Percentiles rank a stretch among this genome's conserved stretches.
Conservation (phyloP, 2,329 filamentous ascomycete genomes). For the Diaporthe citrichinensis region DNA sequence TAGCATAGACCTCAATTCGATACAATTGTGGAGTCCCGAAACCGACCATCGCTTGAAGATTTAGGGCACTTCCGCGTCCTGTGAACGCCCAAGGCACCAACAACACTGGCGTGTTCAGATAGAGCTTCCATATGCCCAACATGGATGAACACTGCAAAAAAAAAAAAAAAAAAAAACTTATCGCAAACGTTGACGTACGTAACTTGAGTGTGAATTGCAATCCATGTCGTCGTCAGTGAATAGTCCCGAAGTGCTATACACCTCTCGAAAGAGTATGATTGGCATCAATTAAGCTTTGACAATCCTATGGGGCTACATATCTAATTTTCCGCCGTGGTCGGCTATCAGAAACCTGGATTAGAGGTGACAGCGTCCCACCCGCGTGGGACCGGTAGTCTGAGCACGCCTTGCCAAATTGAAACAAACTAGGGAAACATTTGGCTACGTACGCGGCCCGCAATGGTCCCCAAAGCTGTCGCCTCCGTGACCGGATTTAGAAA, state of each 20-base stretch:
- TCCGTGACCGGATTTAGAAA: conserved; percentile 14
- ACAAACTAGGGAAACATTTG: conserved; percentile 10
- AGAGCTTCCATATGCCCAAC: not conserved
- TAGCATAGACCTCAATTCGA: not conserved
- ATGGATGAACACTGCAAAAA: not conserved
- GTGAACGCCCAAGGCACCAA: not conserved
- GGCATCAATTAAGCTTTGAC: not conserved
- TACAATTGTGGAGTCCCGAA: not conserved
- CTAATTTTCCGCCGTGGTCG: conserved; percentile 1
- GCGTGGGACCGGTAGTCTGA: not conserved
- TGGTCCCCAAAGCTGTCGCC: not conserved
- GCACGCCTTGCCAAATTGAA: conserved; percentile 9
- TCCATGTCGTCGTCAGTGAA: not conserved
- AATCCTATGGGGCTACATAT: not conserved
- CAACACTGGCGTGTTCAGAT: not conserved
- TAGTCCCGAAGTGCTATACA: not conserved
- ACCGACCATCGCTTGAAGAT: not conserved
- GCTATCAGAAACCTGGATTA: not conserved
- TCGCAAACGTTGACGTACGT: not conserved
- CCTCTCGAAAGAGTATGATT: not conserved
- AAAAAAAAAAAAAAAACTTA: not conserved
- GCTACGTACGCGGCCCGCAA: conserved; percentile 14
- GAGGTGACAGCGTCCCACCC: not conserved
- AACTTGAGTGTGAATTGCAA: not conserved
- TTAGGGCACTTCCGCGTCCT: not conserved